These are phyloP conservation scores for Kalmusia sp. DNA, from an alignment of 2,329 filamentous ascomycete genomes.

Conservation along the genomic window DNA sequence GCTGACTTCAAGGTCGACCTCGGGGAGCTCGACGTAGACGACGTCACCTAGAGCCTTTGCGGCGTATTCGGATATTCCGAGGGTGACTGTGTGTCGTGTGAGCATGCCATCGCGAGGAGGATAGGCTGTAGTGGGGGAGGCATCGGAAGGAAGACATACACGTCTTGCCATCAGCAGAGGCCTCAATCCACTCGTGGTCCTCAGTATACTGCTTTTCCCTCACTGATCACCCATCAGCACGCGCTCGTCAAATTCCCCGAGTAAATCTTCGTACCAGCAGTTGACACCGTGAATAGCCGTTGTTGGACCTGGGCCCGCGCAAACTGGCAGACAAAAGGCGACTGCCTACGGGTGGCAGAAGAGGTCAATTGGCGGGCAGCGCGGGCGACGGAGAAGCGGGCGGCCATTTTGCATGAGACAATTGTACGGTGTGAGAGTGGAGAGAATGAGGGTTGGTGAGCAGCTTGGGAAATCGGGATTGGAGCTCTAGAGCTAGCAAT, in stretches of 20 bases:
- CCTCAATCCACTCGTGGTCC: slow-evolving; percentile 98
- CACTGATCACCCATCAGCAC: slow-evolving; percentile 52
- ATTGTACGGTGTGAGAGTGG: slow-evolving; percentile 12
- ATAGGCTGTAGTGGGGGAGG: slow-evolving; percentile 2
- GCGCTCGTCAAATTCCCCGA: slow-evolving; percentile 1
- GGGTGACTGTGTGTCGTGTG: slow-evolving; percentile 57
- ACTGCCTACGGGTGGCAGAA: slow-evolving; percentile 30
- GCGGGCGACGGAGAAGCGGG: slow-evolving; percentile 40
- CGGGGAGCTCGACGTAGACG: slow-evolving; percentile 94
- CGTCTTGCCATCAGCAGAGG: slow-evolving; percentile 80
- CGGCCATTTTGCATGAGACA: slow-evolving; percentile 39
- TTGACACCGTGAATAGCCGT: slow-evolving; percentile 50
- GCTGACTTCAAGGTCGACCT: slow-evolving; percentile 69
- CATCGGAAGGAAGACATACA: slow-evolving; percentile 59
- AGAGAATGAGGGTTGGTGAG: slow-evolving; percentile 9
- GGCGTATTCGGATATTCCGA: slow-evolving; percentile 91
- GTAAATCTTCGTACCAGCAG: slow-evolving; percentile 32
- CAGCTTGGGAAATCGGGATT: neutral
- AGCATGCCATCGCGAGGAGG: slow-evolving; percentile 11
- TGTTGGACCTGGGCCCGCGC: slow-evolving; percentile 19
- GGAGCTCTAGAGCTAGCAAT: slow-evolving; percentile 4
- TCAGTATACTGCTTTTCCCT: slow-evolving; percentile 86
- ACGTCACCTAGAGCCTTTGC: slow-evolving; percentile 93
- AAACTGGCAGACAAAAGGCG: slow-evolving; percentile 30
- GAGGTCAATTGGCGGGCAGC: slow-evolving; percentile 45